Base-by-base conservation (phyloP, 129 eudicot genomes). In the Centella asiatica region DNA sequence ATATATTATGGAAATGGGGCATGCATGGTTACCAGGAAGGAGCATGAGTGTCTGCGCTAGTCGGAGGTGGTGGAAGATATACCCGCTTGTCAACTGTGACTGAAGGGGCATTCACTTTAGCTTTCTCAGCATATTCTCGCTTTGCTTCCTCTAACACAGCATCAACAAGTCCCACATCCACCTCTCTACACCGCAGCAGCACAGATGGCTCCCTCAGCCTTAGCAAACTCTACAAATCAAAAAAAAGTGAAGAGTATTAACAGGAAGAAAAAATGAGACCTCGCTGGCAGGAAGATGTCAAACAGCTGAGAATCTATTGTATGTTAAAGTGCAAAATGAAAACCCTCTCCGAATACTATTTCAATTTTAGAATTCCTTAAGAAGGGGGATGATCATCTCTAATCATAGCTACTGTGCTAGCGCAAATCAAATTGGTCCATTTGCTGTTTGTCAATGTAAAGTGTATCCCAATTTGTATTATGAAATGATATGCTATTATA, bases 11-110 rank as follows among this genome's bases (percentile, higher is more conserved):
- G 6, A 7, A 42, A 26, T 14, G 24, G 2, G 45, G 53, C 28
- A 5, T 7, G 36, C 17, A 40, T 32, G 18, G 0, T 76, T 81
- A 87, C 95, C 95, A 87, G 18, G 80, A 87, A 51, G 74, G 81
- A 54, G 78, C 81, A 74, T 76, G 85, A 37, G 74, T 75, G 44
- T 78, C 76, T 6, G 69, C 23, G 44, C 44, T 51, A 40, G 58
- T 68, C 23, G 79, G 88, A 56, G 95, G 86, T 5, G 93, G 88
- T 22, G 95, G 95, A 57, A 87, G 95, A 51, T 67, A 72, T 13
- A 81, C 77, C 1, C 22, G 71, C 58, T 60, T 76, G 69, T 87
- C 95, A 19, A 87, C 37, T 0, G 69, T 67, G 23, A 87, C 69
- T 40, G 49, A 74, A 9, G 92, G 92, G 17, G 74, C 23, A 6